These are phyloP conservation scores for Trametes coccinea DNA, from an alignment of 768 basidiomycete species.

Conservation along the genomic window DNA sequence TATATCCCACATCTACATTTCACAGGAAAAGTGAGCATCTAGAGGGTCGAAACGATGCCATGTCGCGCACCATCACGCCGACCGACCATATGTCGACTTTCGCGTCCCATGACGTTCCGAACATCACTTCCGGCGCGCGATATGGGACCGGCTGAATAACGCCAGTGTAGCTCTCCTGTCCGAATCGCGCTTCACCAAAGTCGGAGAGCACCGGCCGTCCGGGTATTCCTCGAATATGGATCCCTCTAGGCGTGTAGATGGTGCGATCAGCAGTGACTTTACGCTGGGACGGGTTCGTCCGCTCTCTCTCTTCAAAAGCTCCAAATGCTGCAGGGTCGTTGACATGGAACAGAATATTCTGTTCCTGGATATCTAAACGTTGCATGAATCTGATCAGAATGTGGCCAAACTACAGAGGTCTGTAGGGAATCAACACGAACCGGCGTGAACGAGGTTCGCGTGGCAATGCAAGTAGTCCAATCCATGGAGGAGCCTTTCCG, in stretches of 20 bases:
- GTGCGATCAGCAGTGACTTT: slow-evolving; percentile 12
- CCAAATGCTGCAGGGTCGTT: not conserved
- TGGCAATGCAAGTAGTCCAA: slow-evolving; percentile 18
- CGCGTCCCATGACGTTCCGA: slow-evolving; percentile 30
- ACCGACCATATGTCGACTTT: slow-evolving; percentile 36
- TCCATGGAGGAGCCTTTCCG: not conserved
- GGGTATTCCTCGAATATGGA: not conserved
- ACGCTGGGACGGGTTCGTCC: not conserved
- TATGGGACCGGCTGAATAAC: slow-evolving; percentile 31
- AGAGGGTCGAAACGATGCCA: not conserved
- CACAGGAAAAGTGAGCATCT: not conserved
- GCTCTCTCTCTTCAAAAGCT: not conserved
- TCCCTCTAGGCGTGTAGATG: slow-evolving; percentile 10
- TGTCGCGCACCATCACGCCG: slow-evolving; percentile 30
- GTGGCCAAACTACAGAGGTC: not conserved
- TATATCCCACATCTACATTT: slow-evolving; percentile 17
- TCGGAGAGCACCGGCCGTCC: slow-evolving; percentile 24
- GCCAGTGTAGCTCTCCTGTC: slow-evolving; percentile 1
- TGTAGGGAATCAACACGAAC: not conserved
- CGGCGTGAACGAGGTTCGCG: slow-evolving; percentile 15
- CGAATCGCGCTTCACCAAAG: slow-evolving; percentile 28
- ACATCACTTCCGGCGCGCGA: slow-evolving; percentile 35
- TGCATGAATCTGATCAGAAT: not conserved
- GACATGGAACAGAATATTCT: slow-evolving; percentile 13
- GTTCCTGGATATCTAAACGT: slow-evolving; percentile 14